Base-by-base conservation (phyloP, 169 alveolate genomes). In the Pseudocohnilembus persalinus region DNA sequence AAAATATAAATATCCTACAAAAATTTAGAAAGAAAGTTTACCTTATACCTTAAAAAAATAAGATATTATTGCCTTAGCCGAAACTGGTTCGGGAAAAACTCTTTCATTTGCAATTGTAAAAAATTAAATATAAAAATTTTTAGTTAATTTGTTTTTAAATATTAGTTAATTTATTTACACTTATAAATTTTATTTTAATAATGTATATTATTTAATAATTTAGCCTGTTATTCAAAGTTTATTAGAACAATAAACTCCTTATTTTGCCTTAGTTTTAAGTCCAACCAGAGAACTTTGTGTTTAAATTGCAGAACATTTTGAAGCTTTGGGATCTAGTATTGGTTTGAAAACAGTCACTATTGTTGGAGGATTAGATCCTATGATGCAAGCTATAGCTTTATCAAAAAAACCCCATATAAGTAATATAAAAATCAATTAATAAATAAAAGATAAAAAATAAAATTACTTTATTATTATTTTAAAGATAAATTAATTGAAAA, bases 271-370 rank as follows among this genome's bases (percentile, higher is more conserved):
- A 26, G 96, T 97, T 6, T 92, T 98, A 77, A 96, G 99, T 0
- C 99, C 99, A 29, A 99, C 99, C 29, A 95, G 99, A 77, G 99
- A 99, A 93, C 96, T 99, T 27, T 98, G 99, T 84, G 98, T 98
- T 80, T 99, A 99, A 85, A 98, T 99, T 65, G 83, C 88, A 63
- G 99, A 98, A 89, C 99, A 98, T 85, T 97, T 98, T 81, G 96
- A 97, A 89, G 99, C 98, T 6, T 82, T 98, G 77, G 99, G 99
- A 35, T 95, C 98, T 24, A 87, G 93, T 29, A 91, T 98, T 20
- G 97, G 98, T 24, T 83, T 98, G 80, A 97, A 97, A 85, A 95
- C 99, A 29, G 97, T 98, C 74, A 97, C 97, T 32, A 92, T 99
- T 32, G 98, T 98, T 29, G 99, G 99, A 29, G 99, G 99, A 0